phyloP scores from a whole-genome alignment of 2,329 filamentous ascomycete species.

The Ophiocordyceps australis region DNA sequence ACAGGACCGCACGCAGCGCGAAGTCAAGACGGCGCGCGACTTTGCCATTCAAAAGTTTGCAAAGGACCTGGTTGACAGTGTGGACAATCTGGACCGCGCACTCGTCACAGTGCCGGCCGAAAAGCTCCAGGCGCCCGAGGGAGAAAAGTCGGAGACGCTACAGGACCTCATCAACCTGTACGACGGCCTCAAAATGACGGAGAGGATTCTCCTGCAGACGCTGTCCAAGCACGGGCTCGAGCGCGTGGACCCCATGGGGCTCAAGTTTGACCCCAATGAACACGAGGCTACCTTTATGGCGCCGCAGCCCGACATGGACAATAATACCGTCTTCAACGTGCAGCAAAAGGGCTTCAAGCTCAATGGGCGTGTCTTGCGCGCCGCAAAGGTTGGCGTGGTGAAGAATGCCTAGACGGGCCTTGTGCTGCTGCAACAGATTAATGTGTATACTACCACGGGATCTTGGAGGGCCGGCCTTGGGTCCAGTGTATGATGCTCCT shows the following conservation, averaged over 20 bases:
- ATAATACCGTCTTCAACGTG: slow-evolving; percentile 77
- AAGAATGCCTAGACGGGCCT: slow-evolving; percentile 44
- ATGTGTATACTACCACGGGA: slow-evolving; percentile 1
- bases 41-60: slow-evolving; percentile 95
- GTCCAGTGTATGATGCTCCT: slow-evolving; percentile 24
- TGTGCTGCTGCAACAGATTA: background rate
- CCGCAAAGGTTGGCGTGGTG: slow-evolving; percentile 90
- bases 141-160: slow-evolving; percentile 31
- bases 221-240: slow-evolving; percentile 89
- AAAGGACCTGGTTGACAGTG: slow-evolving; percentile 81
- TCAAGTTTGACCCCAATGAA: slow-evolving; percentile 90
- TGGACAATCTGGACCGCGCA: slow-evolving; percentile 95
- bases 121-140: slow-evolving; percentile 41
- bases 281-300: slow-evolving; percentile 96
- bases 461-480: slow-evolving; percentile 16
- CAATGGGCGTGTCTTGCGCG: slow-evolving; percentile 76
- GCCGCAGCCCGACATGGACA: slow-evolving; percentile 70
- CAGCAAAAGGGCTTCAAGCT: slow-evolving; percentile 94
- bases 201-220: slow-evolving; percentile 70
- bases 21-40: slow-evolving; percentile 71
- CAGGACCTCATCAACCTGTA: slow-evolving; percentile 67
- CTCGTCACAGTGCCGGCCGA: slow-evolving; percentile 60
- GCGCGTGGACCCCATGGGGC: slow-evolving; percentile 63
- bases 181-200: slow-evolving; percentile 89
- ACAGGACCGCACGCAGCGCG: slow-evolving; percentile 82